A percentile compares a stretch with the other conserved stretches of the same genome.
Conservation (phyloP, 345 rosid genomes). For the Barbarea vulgaris region DNA sequence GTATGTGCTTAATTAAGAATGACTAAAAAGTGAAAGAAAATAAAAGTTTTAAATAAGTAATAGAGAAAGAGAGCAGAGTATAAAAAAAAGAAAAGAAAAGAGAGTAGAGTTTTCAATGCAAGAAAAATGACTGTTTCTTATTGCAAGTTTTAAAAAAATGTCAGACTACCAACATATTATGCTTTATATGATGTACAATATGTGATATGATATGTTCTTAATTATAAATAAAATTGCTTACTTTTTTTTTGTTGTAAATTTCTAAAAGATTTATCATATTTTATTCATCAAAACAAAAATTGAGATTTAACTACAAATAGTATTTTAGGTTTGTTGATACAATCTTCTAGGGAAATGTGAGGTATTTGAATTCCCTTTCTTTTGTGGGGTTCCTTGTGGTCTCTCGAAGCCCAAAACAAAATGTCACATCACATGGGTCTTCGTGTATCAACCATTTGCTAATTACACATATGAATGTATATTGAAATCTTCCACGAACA, state of each 20-base stretch:
- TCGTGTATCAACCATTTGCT: conserved; percentile 5
- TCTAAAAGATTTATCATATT: too few species aligned
- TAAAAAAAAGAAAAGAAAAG: too few species aligned
- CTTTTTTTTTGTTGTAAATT: not conserved
- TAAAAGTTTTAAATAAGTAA: not conserved
- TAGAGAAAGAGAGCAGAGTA: not conserved
- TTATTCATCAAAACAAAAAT: too few species aligned
- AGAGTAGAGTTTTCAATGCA: not conserved
- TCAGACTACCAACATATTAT: not conserved
- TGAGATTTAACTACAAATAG: not conserved
- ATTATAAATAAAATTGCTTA: not conserved
- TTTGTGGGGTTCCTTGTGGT: not conserved
- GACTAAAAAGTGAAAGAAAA: not conserved
- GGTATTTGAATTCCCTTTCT: not conserved
- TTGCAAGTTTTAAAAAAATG: not conserved
- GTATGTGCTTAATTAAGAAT: not conserved
- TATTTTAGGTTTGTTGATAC: not conserved
- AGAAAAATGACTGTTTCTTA: not conserved
- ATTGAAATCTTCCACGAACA: not conserved
- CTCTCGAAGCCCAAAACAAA: conserved; percentile 16
- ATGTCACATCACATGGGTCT: conserved; percentile 17
- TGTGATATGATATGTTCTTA: not conserved
- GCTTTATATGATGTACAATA: not conserved
- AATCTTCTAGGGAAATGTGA: conserved; percentile 4
- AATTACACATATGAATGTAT: not conserved